phyloP scores from a whole-genome alignment of 2,329 filamentous ascomycete species.

The Pseudogymnoascus sp. region DNA sequence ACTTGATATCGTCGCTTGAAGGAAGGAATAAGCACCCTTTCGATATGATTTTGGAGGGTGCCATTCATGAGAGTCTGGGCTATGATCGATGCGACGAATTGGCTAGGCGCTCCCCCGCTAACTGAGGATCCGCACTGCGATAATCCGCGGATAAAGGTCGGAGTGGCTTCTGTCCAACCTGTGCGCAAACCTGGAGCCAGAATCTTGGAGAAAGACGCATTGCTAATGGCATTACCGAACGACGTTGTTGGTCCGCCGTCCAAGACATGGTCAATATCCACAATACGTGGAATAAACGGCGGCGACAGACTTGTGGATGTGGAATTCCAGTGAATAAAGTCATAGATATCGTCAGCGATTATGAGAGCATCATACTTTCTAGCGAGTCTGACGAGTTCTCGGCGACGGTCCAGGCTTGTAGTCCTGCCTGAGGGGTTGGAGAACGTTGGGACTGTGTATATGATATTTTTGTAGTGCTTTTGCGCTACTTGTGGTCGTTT shows the following conservation, averaged over 20 bases:
- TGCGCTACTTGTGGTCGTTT: constrained; percentile 27
- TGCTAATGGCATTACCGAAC: constrained; percentile 77
- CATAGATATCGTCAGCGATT: constrained; percentile 87
- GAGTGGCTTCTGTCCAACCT: constrained; percentile 76
- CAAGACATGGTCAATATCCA: constrained; percentile 67
- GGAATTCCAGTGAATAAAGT: constrained; percentile 71
- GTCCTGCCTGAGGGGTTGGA: constrained; percentile 82
- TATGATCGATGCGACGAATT: constrained; percentile 46
- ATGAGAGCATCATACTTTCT: constrained; percentile 74
- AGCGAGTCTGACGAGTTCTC: constrained; percentile 65
- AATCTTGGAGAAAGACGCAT: constrained; percentile 87
- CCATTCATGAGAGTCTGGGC: constrained; percentile 40
- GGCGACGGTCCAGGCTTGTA: constrained; percentile 61
- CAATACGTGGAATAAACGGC: constrained; percentile 56
- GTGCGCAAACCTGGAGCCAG: constrained; percentile 71
- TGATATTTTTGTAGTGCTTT: constrained; percentile 78
- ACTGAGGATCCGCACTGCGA: constrained; percentile 45
- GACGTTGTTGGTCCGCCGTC: constrained; percentile 45
- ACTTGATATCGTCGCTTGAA: constrained; percentile 39
- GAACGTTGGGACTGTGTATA: constrained; percentile 84
- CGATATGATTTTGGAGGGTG: constrained; percentile 38
- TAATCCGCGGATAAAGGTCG: constrained; percentile 47
- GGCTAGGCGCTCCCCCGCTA: constrained; percentile 50
- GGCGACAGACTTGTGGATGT: constrained; percentile 6
- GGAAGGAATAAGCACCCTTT: constrained; percentile 35